Evolutionary conservation across 1,284 basidiomycete genomes (phyloP).

Genomic region (Cutaneotrichosporon arboriforme): DNA sequence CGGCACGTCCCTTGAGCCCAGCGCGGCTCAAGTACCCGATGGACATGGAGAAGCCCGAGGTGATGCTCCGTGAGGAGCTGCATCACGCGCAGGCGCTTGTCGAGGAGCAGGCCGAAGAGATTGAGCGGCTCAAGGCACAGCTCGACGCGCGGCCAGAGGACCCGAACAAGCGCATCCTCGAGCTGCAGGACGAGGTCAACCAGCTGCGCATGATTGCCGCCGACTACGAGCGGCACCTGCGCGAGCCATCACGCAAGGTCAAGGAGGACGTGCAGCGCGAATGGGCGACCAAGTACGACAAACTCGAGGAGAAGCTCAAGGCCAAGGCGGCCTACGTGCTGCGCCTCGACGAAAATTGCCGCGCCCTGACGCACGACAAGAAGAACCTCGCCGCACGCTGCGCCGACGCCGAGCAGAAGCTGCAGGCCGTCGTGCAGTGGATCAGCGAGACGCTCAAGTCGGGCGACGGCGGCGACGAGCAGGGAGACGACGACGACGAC

Average conservation of each 20-base stretch:
- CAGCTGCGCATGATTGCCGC: slow-evolving; percentile 42
- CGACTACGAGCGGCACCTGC: slow-evolving; percentile 52
- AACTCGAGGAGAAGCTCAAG: slow-evolving; percentile 57
- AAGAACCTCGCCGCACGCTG: slow-evolving; percentile 29
- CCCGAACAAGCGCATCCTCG: slow-evolving; percentile 40
- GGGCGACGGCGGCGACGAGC: background rate
- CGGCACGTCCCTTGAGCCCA: slow-evolving; percentile 66
- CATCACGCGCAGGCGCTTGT: slow-evolving; percentile 66
- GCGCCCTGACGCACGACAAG: slow-evolving; percentile 34
- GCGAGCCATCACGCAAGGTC: slow-evolving; percentile 64
- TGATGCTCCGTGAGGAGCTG: slow-evolving; percentile 75
- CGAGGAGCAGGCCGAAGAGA: slow-evolving; percentile 73
- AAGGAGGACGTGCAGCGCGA: slow-evolving; percentile 76
- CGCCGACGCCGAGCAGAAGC: slow-evolving; percentile 37
- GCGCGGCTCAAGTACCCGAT: slow-evolving; percentile 56
- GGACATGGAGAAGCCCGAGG: slow-evolving; percentile 77
- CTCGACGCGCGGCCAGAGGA: slow-evolving; percentile 40
- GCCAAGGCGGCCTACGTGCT: slow-evolving; percentile 44
- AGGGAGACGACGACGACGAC: background rate
- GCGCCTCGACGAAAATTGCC: slow-evolving; percentile 41
- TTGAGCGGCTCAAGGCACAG: slow-evolving; percentile 52
- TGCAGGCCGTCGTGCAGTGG: slow-evolving; percentile 40
- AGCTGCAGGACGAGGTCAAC: slow-evolving; percentile 40
- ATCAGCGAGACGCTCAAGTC: slow-evolving; percentile 27
- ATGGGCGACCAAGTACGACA: slow-evolving; percentile 60